Conservation (phyloP, 139 green algal genomes). For the Chloropicon primus region DNA sequence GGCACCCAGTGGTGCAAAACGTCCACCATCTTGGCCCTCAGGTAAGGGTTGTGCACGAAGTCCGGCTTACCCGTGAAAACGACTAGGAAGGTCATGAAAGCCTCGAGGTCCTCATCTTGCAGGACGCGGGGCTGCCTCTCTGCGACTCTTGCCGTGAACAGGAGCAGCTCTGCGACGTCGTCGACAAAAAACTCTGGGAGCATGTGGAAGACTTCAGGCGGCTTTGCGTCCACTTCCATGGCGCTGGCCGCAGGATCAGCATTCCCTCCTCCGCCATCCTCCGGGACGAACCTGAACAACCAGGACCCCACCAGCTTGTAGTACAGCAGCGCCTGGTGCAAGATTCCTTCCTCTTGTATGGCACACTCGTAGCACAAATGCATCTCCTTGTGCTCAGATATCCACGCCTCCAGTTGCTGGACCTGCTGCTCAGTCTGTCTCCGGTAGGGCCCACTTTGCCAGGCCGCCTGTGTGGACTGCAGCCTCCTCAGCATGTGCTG, state of each 20-base stretch:
- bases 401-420: constrained; percentile 12
- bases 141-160: constrained; percentile 26
- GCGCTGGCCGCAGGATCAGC: too few relatives aligned
- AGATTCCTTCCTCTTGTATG: constrained; percentile 31
- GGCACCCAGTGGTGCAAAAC: constrained; percentile 37
- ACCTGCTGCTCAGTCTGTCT: constrained; percentile 10
- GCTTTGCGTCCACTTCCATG: too few relatives aligned
- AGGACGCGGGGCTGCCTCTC: constrained; percentile 6
- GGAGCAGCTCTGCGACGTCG: constrained; percentile 54
- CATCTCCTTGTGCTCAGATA: constrained; percentile 10
- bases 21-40: constrained; percentile 71
- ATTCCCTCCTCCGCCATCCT: too few relatives aligned
- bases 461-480: background rate
- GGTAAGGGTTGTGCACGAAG: constrained; percentile 69
- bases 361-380: constrained; percentile 21
- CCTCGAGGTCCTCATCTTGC: constrained; percentile 24
- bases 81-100: constrained; percentile 53
- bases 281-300: constrained; percentile 27
- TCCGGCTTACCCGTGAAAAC: constrained; percentile 43
- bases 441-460: background rate
- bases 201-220: constrained; percentile 21
- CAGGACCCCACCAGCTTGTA: constrained; percentile 55
- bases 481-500: background rate
- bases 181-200: constrained; percentile 83
- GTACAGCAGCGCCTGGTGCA: constrained; percentile 43